Conservation (phyloP, 176 grass and related monocot species). For the Triticum turgidum region DNA sequence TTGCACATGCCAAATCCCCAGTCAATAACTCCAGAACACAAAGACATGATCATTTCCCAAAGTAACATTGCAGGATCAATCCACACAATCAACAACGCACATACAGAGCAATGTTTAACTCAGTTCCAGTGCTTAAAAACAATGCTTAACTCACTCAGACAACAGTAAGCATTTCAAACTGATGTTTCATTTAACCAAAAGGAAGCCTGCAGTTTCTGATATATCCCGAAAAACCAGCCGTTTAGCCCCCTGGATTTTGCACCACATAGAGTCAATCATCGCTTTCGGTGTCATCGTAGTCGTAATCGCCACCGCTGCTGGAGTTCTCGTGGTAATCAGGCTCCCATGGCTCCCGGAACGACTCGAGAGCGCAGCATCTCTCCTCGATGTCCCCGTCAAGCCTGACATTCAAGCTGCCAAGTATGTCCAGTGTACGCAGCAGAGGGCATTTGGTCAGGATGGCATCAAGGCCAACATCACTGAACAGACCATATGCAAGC, state of each 20-base stretch:
- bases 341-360: constrained; percentile 57
- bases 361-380: constrained; percentile 34
- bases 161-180: neutral
- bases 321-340: constrained; percentile 30
- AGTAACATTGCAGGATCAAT: neutral
- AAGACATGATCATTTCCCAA: no score
- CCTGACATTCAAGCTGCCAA: constrained; percentile 51
- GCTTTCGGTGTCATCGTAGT: neutral
- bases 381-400: constrained; percentile 38
- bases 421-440: constrained; percentile 41
- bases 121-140: neutral
- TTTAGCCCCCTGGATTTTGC: neutral
- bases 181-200: neutral
- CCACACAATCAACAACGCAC: neutral
- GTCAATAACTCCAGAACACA: neutral
- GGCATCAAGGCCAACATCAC: constrained; percentile 36
- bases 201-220: neutral
- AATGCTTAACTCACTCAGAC: neutral
- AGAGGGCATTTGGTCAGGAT: constrained; percentile 42
- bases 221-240: neutral
- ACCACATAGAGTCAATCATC: constrained; percentile 13
- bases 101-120: neutral
- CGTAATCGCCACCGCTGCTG: neutral
- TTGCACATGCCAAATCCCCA: neutral
- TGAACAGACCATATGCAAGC: constrained; percentile 57